These are phyloP conservation scores for Benincasa hispida DNA, from an alignment of 306 rosid genomes.

Conservation along the genomic window DNA sequence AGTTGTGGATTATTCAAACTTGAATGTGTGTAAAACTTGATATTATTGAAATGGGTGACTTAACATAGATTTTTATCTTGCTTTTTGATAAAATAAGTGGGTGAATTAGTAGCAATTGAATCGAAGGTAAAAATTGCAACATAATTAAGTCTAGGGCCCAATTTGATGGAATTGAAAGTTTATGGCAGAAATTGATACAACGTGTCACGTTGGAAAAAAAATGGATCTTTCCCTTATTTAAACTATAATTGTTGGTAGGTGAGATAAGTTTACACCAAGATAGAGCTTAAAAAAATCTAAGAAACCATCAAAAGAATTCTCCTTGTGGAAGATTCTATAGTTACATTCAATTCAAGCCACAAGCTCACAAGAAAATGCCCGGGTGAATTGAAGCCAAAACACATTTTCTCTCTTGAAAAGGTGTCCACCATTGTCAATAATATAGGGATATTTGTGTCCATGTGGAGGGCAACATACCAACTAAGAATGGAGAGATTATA, in stretches of 20 bases:
- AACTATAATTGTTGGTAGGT: not conserved
- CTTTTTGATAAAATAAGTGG: too few species aligned
- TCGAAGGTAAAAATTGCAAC: too few species aligned
- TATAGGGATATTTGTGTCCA: not conserved
- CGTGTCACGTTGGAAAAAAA: too few species aligned
- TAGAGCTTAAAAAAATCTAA: not conserved
- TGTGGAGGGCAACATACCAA: not conserved
- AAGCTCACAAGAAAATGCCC: not conserved
- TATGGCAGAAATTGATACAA: too few species aligned
- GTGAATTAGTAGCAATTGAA: too few species aligned
- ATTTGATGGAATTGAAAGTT: too few species aligned
- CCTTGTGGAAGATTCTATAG: not conserved
- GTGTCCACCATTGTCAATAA: not conserved
- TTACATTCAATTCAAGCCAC: not conserved
- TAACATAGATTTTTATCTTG: too few species aligned
- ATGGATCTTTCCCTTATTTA: not conserved
- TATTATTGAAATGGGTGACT: too few species aligned
- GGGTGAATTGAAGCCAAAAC: not conserved
- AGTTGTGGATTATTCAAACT: too few species aligned
- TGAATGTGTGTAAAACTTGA: too few species aligned
- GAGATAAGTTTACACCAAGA: not conserved
- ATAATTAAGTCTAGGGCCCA: too few species aligned
- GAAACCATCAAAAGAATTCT: not conserved
- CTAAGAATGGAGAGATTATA: not conserved
- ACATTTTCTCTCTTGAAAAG: not conserved